Percentiles rank a stretch among this genome's conserved stretches.
Conservation (phyloP, 2,329 filamentous ascomycete genomes). For the Apiospora saccharicola region DNA sequence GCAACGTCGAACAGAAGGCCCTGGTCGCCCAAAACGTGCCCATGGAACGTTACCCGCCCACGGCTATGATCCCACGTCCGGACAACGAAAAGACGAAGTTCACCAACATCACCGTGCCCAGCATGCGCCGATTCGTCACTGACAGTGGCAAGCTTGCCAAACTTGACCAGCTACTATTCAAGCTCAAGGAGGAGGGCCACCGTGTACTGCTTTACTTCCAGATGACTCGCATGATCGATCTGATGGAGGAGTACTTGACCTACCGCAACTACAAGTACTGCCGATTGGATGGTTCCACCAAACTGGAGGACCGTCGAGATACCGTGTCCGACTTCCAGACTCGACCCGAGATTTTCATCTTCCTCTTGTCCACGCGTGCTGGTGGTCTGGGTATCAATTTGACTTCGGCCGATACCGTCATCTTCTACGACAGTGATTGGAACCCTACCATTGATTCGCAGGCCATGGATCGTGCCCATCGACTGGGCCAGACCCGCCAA, state of each 20-base stretch:
- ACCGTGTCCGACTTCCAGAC: constrained; percentile 98
- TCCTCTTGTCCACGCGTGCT: constrained; percentile 92
- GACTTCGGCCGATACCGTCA: constrained; percentile 95
- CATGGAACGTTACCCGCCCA: constrained; percentile 67
- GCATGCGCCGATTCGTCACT: constrained; percentile 96
- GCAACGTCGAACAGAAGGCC: constrained; percentile 71
- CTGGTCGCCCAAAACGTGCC: constrained; percentile 79
- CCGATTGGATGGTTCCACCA: constrained; percentile 94
- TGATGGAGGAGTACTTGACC: constrained; percentile 98
- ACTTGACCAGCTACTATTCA: constrained; percentile 84
- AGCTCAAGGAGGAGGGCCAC: constrained; percentile 91
- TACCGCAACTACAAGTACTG: constrained; percentile 99
- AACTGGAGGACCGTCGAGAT: constrained; percentile 94
- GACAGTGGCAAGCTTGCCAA: constrained; percentile 96
- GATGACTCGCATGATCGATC: constrained; percentile 99
- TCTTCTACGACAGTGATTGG: constrained; percentile 99
- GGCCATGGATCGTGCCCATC: constrained; percentile 98
- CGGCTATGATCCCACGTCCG: constrained; percentile 76
- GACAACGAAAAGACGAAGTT: constrained; percentile 84
- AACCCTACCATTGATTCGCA: constrained; percentile 99
- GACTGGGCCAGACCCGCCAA: constrained; percentile 93
- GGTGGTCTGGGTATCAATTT: constrained; percentile 98
- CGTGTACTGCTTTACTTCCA: constrained; percentile 98
- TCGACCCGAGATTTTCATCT: constrained; percentile 93
- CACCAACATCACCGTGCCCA: constrained; percentile 90